phyloP scores from a whole-genome alignment of 345 rosid species.

The Hibiscus trionum region DNA sequence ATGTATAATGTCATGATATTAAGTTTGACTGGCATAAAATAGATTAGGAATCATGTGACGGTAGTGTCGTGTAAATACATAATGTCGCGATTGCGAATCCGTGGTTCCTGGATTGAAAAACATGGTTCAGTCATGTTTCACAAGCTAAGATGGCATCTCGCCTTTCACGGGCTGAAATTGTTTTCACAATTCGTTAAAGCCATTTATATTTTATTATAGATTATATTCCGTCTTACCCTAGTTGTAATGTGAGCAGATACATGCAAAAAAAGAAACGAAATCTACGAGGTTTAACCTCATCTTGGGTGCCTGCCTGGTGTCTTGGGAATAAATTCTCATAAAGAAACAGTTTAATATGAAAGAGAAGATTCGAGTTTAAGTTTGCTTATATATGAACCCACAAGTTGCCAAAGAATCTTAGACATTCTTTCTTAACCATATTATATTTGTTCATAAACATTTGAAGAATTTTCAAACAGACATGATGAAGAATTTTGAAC shows the following conservation, averaged over 20 bases:
- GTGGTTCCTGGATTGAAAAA: constrained; percentile 8
- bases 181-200: not conserved
- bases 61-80: no score
- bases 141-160: not conserved
- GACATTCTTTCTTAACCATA: not conserved
- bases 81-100: not conserved
- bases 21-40: not conserved
- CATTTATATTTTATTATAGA: constrained; percentile 1
- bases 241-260: not conserved
- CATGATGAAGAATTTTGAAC: constrained; percentile 13
- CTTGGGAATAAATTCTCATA: not conserved
- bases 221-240: not conserved
- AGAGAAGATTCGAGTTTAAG: not conserved
- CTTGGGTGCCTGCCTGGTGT: not conserved
- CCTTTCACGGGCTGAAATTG: not conserved
- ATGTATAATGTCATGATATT: not conserved
- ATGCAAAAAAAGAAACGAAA: no score
- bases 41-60: not conserved
- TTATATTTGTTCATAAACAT: no score
- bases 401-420: not conserved
- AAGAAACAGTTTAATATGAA: constrained; percentile 1
- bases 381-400: not conserved
- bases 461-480: no score
- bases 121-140: not conserved
- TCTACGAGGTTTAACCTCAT: not conserved